Evolutionary conservation across 1,284 basidiomycete genomes (phyloP).

Genomic region (Puccinia coronata): DNA sequence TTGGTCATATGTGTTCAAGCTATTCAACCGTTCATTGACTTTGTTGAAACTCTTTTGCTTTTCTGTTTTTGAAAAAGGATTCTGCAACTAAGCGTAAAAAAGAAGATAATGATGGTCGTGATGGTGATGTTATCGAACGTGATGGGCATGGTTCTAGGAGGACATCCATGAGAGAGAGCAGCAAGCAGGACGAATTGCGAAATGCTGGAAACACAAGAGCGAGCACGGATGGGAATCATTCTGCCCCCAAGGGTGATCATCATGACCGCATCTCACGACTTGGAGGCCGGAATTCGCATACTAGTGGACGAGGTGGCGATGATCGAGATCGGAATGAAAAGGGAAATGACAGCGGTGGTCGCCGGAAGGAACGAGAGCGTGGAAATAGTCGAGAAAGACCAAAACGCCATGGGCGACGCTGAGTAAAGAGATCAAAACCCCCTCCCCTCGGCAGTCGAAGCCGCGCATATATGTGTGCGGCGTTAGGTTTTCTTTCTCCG

Average conservation of each 20-base stretch:
- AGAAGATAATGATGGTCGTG: background rate
- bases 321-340: constrained; percentile 25
- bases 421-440: background rate
- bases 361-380: constrained; percentile 13
- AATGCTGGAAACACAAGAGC: background rate
- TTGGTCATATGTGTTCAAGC: background rate
- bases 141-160: constrained; percentile 19
- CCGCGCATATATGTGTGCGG: background rate
- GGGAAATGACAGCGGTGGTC: constrained; percentile 19
- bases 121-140: background rate
- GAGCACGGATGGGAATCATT: background rate
- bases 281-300: constrained; percentile 4
- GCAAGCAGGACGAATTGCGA: constrained; percentile 19
- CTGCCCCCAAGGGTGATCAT: constrained; percentile 3
- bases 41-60: background rate
- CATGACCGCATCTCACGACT: background rate
- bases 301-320: constrained; percentile 17
- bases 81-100: constrained; percentile 21
- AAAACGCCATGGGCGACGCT: constrained; percentile 15
- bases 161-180: constrained; percentile 15
- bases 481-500: background rate
- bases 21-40: background rate
- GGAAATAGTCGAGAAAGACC: constrained; percentile 25
- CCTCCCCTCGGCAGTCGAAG: background rate
- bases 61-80: constrained; percentile 12